phyloP scores from a whole-genome alignment of 768 basidiomycete species.

The Panus rudis region DNA sequence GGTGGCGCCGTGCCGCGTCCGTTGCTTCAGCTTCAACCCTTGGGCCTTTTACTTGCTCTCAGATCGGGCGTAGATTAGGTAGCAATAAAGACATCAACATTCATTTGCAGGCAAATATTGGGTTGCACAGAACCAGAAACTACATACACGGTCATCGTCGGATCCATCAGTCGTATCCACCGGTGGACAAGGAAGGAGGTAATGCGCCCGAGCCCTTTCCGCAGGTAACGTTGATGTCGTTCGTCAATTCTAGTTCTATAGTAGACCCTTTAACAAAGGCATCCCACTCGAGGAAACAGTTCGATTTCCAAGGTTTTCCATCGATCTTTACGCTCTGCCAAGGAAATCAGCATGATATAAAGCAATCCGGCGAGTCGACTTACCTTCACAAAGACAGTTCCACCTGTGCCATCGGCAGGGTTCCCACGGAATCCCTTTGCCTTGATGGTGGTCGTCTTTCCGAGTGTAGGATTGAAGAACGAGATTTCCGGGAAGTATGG shows the following conservation, averaged over 20 bases:
- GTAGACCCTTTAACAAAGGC: conserved; percentile 46
- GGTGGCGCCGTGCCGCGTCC: too few species aligned
- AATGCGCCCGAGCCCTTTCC: conserved; percentile 39
- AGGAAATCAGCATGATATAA: neutral
- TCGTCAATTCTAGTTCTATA: conserved; percentile 49
- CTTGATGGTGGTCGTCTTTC: conserved; percentile 49
- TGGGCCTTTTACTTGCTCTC: too few species aligned
- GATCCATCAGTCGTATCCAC: conserved; percentile 38
- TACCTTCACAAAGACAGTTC: conserved; percentile 53
- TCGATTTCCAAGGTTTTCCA: conserved; percentile 51
- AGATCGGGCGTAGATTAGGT: too few species aligned
- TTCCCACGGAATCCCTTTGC: conserved; percentile 46
- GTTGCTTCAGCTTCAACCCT: too few species aligned
- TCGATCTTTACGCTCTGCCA: conserved; percentile 49
- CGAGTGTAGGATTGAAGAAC: conserved; percentile 53
- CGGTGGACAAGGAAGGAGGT: conserved; percentile 61
- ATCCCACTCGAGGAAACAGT: conserved; percentile 61
- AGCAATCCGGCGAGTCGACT: conserved; percentile 5
- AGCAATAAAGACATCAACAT: too few species aligned
- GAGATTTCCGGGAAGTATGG: conserved; percentile 56
- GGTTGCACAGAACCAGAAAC: too few species aligned
- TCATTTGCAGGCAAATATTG: too few species aligned
- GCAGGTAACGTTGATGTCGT: conserved; percentile 46
- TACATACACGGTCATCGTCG: too few species aligned
- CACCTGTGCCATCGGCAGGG: conserved; percentile 42